These are phyloP conservation scores for Russula brevipes DNA, from an alignment of 768 basidiomycete species.

Conservation along the genomic window DNA sequence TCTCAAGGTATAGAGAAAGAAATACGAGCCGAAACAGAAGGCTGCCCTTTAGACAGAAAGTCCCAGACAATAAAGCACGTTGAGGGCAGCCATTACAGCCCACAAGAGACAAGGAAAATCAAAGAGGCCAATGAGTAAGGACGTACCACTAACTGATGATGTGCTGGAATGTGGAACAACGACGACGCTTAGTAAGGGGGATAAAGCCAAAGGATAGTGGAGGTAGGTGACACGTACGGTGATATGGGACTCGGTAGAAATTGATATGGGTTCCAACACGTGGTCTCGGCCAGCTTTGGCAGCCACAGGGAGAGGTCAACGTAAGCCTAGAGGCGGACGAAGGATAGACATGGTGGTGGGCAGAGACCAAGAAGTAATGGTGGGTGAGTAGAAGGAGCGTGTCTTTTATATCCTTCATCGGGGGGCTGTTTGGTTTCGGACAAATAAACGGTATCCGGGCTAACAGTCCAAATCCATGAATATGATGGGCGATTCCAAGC, in stretches of 20 bases:
- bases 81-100: background rate
- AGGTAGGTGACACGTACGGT: conserved; percentile 1
- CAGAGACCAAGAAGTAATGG: background rate
- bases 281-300: background rate
- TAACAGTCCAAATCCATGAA: conserved; percentile 3
- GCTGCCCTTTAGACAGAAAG: conserved; percentile 7
- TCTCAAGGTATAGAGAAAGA: background rate
- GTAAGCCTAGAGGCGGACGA: background rate
- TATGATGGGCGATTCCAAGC: background rate
- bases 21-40: background rate
- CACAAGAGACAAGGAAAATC: background rate
- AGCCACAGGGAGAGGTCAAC: background rate
- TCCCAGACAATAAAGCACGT: background rate
- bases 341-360: conserved; percentile 5
- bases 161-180: background rate
- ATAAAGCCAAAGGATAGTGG: background rate
- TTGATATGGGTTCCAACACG: background rate
- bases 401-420: conserved; percentile 23
- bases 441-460: conserved; percentile 17
- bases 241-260: background rate
- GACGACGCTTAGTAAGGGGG: background rate
- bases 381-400: conserved; percentile 3
- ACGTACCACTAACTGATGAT: conserved; percentile 7
- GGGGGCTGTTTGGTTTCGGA: conserved; percentile 21
- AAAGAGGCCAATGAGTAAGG: background rate